A percentile compares a stretch with the other conserved stretches of the same genome.
Conservation (phyloP, 179 eudicot species). For the Actinidia arguta region DNA sequence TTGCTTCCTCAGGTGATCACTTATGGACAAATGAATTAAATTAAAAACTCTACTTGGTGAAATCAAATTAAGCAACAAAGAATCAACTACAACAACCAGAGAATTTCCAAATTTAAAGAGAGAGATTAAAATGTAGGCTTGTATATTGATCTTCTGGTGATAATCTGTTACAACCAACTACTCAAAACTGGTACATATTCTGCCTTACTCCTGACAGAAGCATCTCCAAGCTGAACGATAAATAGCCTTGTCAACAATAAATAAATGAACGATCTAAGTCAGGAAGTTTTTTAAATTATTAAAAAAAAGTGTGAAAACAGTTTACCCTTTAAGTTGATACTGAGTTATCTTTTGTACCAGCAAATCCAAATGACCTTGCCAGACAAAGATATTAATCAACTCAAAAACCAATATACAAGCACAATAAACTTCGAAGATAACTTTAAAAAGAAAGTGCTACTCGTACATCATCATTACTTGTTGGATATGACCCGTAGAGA, state of each 20-base stretch:
- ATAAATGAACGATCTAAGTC: not conserved
- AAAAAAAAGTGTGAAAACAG: conserved; percentile 9
- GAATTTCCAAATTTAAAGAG: not conserved
- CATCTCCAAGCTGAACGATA: conserved; percentile 1
- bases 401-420: not conserved
- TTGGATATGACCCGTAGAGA: not conserved
- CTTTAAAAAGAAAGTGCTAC: not conserved
- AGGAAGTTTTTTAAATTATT: not conserved
- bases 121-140: not conserved
- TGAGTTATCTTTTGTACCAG: conserved; percentile 97
- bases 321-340: conserved; percentile 93
- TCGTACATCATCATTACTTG: not conserved
- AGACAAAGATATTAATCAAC: conserved; percentile 29
- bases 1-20: not conserved
- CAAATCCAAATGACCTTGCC: conserved; percentile 89
- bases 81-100: not conserved
- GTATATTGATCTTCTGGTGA: not conserved
- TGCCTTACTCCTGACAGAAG: conserved; percentile 9
- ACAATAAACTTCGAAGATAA: too few species aligned
- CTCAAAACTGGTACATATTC: not conserved
- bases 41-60: not conserved
- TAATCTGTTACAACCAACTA: not conserved
- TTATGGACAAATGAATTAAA: not conserved
- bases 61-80: not conserved
- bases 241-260: not conserved